Evolutionary conservation across 768 basidiomycete species (phyloP), one percentile per base, ranked within the genome.

Genomic region (Holtermanniella nyarrowii): DNA sequence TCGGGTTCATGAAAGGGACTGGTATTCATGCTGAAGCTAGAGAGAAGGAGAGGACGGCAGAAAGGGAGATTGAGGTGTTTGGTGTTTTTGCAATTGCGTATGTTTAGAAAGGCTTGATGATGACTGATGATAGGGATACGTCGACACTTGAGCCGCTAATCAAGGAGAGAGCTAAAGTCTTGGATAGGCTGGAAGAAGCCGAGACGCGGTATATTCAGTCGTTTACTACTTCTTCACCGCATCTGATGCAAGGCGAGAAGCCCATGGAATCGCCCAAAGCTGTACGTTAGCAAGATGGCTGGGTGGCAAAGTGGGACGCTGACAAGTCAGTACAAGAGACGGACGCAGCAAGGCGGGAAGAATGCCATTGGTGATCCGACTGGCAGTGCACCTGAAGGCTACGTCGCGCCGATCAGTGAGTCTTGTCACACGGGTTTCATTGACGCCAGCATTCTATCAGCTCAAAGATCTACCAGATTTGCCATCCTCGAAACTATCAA

Each of bases 161-260:
- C 41, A 79, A 81, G 42, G 82, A 86, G 64, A 77, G 86, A 24
- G 85, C 86, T 55, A 77, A 79, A 61, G 80, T 86, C 20, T 70
- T 88, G n/a, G 82, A 85, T 58, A 81, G 84, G 55, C 76, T 88
- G 7, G 86, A 88, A 73, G 79, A 82, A 48, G 84, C 85, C 11
- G 86, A 87, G 72, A 79, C 82, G 11, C 79, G 77, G 60, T 89
- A 86, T 61, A 85, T 86, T 56, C 76, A 76, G 50, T 86, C 83
- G 3, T 88, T 87, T 74, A 75, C 10, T 18, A 21, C 5, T 11
- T 16, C 5, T 13, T 4, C n/a, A 48, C 25, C 22, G 20, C 4
- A 4, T 27, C 27, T 10, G 37, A 37, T 21, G 21, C 5, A n/a
- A 31, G 27, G 23, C 46, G 24, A 13, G 12, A 14, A 13, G 26